Evolutionary conservation across 1,284 basidiomycete species (phyloP).

Genomic region (Amylostereum areolatum): DNA sequence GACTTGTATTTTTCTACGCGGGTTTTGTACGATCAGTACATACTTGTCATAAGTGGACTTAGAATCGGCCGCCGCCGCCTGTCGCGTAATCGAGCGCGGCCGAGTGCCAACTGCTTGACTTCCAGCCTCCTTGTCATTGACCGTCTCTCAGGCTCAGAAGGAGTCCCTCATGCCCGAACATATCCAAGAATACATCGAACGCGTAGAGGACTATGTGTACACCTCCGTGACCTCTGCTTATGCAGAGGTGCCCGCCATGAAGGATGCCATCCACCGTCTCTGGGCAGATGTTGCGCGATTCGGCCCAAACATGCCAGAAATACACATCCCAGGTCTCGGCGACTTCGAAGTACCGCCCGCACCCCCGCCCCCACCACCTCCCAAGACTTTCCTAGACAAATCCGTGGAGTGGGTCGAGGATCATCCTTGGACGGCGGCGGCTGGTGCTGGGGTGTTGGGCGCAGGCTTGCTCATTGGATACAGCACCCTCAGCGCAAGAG

Average conservation of each 20-base stretch:
- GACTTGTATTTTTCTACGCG: no score
- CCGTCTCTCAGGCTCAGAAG: no score
- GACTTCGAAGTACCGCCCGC: slow-evolving; percentile 69
- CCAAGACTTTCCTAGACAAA: slow-evolving; percentile 38
- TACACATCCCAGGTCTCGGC: slow-evolving; percentile 59
- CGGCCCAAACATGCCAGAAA: slow-evolving; percentile 62
- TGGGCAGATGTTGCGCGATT: slow-evolving; percentile 76
- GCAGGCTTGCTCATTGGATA: slow-evolving; percentile 57
- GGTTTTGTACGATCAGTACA: no score
- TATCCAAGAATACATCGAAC: slow-evolving; percentile 64
- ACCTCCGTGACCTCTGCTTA: slow-evolving; percentile 52
- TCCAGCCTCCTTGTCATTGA: no score
- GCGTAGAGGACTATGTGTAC: slow-evolving; percentile 59
- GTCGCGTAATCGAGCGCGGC: no score
- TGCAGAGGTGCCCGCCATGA: slow-evolving; percentile 55
- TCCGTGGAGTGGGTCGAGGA: slow-evolving; percentile 45
- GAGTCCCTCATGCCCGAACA: slow-evolving; percentile 55
- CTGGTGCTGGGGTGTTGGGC: slow-evolving; percentile 50
- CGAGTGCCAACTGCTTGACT: no score
- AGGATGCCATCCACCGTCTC: slow-evolving; percentile 59
- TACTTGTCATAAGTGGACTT: no score
- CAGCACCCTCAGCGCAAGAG: slow-evolving; percentile 19
- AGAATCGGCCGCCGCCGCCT: no score
- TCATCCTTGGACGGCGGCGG: slow-evolving; percentile 55
- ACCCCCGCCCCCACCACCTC: slow-evolving; percentile 48